phyloP scores from a whole-genome alignment of 495 filamentous ascomycete genomes.

The Penicillium mononematosum region DNA sequence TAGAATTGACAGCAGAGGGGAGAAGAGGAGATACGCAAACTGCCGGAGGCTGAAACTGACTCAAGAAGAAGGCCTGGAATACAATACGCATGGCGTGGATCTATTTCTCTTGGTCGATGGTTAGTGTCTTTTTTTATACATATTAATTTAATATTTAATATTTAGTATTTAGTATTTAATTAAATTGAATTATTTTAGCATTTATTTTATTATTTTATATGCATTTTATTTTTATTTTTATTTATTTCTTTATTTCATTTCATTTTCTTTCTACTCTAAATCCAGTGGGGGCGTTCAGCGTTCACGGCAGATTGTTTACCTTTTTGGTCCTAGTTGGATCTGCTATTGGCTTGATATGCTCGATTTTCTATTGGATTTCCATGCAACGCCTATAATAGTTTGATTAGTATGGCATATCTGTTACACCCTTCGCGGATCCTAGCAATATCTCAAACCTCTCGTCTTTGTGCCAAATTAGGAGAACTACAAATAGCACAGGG shows the following conservation, averaged over 20 bases:
- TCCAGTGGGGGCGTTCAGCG: slow-evolving; percentile 3
- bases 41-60: slow-evolving; percentile 32
- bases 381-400: neutral
- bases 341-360: slow-evolving; percentile 6
- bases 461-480: slow-evolving; percentile 25
- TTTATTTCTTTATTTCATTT: slow-evolving; percentile 11
- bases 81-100: slow-evolving; percentile 18
- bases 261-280: slow-evolving; percentile 19
- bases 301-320: slow-evolving; percentile 3
- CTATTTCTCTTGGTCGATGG: slow-evolving; percentile 12
- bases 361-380: neutral
- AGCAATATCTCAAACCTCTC: neutral
- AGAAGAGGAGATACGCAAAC: slow-evolving; percentile 12
- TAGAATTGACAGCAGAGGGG: slow-evolving; percentile 8
- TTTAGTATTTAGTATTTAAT: neutral
- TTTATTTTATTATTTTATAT: slow-evolving; percentile 2
- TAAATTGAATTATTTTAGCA: slow-evolving; percentile 7
- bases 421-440: neutral
- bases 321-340: slow-evolving; percentile 7
- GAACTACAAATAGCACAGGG: neutral
- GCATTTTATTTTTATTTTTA: neutral
- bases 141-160: slow-evolving; percentile 2
- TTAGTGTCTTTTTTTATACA: slow-evolving; percentile 11
- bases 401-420: neutral
- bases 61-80: slow-evolving; percentile 18